Base-by-base conservation (phyloP, 768 basidiomycete species). In the Coprinellus aureogranulatus region DNA sequence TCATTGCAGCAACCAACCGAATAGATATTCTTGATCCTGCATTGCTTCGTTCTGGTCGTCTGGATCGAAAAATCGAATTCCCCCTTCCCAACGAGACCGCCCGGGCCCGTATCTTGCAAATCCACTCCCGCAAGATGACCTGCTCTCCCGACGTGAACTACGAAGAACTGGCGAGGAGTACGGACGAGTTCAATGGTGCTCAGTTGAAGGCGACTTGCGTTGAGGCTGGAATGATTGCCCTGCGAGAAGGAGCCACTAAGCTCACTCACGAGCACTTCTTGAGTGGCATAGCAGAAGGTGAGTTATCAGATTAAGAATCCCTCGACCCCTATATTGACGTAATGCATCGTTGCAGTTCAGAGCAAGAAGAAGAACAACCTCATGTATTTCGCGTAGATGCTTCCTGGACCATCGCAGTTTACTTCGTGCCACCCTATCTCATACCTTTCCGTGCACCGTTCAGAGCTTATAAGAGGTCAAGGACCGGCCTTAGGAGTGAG, bases 351-450 rank as follows among this genome's bases (percentile, higher is more conserved):
- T 70, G 51, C 73, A 98, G 89, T 98, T 56, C 96, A 98, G 83
- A 93, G 92, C 75, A 95, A 98, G 87, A 99, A 99, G 86, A 98
- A 98, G 86, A 98, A 98, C 69, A 88, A 92, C 68, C 86, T 98
- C 68, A 87, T 92, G 84, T 94, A 94, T 77, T 94, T 93, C 72
- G 92, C 91, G 49, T 94, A 89, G 39, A 52, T n/a, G 20, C 50
- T 37, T 31, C 30, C 34, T 37, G 50, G 50, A 37, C 30, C 28
- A 10, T 18, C 28, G 4, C 27, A 37, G 50, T 52, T 20, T 52
- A 52, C 27, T 37, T 52, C 31, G n/a, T 23, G 27, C 31, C 50
- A n/a, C 9, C 50, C 14, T 52, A 52, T 52, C 50, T 49, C 34
- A 52, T 52, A 10, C n/a, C 31, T 39, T 52, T 25, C 31, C 31